Conservation (phyloP, 2,329 filamentous ascomycete species). For the Lasiodiplodia gonubiensis region DNA sequence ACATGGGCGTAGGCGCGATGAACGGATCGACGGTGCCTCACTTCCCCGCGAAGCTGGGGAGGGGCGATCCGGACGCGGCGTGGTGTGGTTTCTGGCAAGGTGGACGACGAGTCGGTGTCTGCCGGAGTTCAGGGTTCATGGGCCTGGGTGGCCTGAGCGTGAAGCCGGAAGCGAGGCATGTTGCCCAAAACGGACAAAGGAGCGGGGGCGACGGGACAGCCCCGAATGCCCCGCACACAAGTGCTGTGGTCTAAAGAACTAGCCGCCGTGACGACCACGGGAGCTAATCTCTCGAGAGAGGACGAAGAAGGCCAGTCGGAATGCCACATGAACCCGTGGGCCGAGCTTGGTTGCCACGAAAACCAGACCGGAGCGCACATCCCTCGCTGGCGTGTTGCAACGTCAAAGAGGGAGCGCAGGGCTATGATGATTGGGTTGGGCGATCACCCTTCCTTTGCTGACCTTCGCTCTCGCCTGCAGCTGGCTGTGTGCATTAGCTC, state of each 20-base stretch:
- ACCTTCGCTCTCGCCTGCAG: neutral
- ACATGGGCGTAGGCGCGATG: slow-evolving; percentile 9
- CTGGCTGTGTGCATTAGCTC: neutral
- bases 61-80: slow-evolving; percentile 20
- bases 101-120: slow-evolving; percentile 24
- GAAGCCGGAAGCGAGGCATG: slow-evolving; percentile 22
- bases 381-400: neutral
- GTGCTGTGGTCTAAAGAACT: neutral
- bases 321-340: neutral
- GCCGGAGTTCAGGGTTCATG: slow-evolving; percentile 17
- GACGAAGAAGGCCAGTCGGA: neutral
- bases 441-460: neutral
- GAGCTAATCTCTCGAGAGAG: neutral
- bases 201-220: neutral
- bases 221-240: neutral
- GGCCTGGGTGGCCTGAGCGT: slow-evolving; percentile 14
- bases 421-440: neutral
- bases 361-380: neutral
- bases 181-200: slow-evolving; percentile 15
- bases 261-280: neutral
- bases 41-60: slow-evolving; percentile 19
- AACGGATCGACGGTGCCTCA: slow-evolving; percentile 20
- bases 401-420: neutral
- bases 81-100: slow-evolving; percentile 18
- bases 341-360: neutral